Evolutionary conservation across 2,329 filamentous ascomycete species (phyloP), one percentile per base, ranked within the genome.

Genomic region (Sphaerulina vaccinii): DNA sequence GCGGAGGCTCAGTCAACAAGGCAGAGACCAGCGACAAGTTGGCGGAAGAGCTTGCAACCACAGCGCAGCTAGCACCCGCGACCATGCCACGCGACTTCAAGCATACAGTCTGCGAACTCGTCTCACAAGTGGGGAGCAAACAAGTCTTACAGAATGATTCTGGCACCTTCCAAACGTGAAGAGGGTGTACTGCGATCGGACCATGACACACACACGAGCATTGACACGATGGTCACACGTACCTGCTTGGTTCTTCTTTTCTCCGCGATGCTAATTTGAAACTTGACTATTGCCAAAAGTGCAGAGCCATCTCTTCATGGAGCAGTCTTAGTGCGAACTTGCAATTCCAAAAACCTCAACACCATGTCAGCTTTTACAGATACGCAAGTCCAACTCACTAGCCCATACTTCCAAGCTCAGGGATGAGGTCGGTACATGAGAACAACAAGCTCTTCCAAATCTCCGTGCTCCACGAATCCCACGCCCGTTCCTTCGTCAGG

Each of bases 221-320:
- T 39, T 52, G 53, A 56, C 49, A 51, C 36, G 37, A 42, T 18
- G 40, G 48, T 55, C 21, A 40, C 37, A 48, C 52, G 39, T 22
- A 40, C 16, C 39, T 46, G 33, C 23, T 33, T 56, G 45, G 49
- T 45, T 22, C 39, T 21, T 33, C 11, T 35, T 50, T 49, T 49
- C 38, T 29, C 49, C 38, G 49, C 39, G 27, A 46, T 29, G 40
- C 19, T 29, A 19, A 55, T 13, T 13, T 47, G 37, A 24, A 47
- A 50, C 47, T 41, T 37, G 36, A 13, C 21, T 21, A 38, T 16
- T 29, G 19, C 47, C 47, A 49, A 41, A 22, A 35, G 18, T 16
- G 18, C 18, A 27, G n/a, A 22, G 40, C 27, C 38, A 46, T 11
- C 18, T 11, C 29, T 38, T n/a, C 16, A 32, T 24, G 32, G 39